phyloP scores from a whole-genome alignment of 2,329 filamentous ascomycete species.

The Daldinia eschscholtzii region DNA sequence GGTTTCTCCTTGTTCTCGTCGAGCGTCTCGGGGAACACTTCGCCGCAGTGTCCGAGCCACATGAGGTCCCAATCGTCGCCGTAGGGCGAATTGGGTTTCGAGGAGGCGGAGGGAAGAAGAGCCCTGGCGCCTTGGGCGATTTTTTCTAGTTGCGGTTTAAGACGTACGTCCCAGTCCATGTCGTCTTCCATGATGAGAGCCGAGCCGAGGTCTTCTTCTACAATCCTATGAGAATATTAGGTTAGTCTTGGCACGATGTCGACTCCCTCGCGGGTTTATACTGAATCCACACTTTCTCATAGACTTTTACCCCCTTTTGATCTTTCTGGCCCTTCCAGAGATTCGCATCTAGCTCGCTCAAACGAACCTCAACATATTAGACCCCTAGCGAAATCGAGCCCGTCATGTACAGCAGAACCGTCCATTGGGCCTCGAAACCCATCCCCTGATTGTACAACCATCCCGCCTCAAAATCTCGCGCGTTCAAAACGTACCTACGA shows the following conservation, averaged over 20 bases:
- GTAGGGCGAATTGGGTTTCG: slow-evolving; percentile 46
- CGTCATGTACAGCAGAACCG: neutral
- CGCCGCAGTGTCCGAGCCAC: slow-evolving; percentile 51
- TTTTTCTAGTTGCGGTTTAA: slow-evolving; percentile 52
- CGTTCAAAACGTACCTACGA: slow-evolving; percentile 42
- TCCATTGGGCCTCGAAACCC: neutral
- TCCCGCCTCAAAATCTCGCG: no score
- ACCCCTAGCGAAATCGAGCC: neutral
- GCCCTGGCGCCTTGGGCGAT: slow-evolving; percentile 52
- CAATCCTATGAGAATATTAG: slow-evolving; percentile 45
- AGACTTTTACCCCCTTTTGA: neutral
- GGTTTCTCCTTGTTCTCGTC: slow-evolving; percentile 48
- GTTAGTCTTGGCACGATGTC: neutral
- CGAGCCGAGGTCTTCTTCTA: slow-evolving; percentile 53
- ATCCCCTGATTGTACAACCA: neutral
- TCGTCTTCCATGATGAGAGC: slow-evolving; percentile 58
- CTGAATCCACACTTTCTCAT: neutral
- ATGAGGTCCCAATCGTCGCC: slow-evolving; percentile 48
- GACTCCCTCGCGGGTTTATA: neutral
- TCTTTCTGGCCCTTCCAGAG: neutral
- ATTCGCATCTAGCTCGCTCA: neutral
- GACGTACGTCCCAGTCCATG: slow-evolving; percentile 56
- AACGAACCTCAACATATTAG: neutral
- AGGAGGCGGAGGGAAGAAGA: slow-evolving; percentile 45
- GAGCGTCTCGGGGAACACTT: slow-evolving; percentile 48